These are phyloP conservation scores for Zymoseptoria pseudotritici DNA, from an alignment of 2,329 filamentous ascomycete species.

Conservation along the genomic window DNA sequence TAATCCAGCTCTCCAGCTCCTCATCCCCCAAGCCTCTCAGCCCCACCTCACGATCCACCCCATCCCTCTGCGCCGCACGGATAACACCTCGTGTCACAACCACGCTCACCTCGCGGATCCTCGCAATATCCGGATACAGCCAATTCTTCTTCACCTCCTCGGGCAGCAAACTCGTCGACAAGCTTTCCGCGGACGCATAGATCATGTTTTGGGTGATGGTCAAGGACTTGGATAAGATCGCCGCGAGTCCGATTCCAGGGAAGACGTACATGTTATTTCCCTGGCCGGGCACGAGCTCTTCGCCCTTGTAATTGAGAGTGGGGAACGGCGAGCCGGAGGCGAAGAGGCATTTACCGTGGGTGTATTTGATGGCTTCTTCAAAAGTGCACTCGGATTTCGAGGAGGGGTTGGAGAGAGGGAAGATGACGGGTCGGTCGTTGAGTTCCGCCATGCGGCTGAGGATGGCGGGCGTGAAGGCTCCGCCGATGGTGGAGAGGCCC, in stretches of 20 bases:
- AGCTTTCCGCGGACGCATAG: conserved; percentile 79
- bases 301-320: conserved; percentile 46
- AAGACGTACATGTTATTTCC: conserved; percentile 93
- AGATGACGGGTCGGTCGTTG: conserved; percentile 67
- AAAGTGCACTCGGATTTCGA: conserved; percentile 98
- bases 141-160: conserved; percentile 77
- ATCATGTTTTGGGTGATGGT: conserved; percentile 93
- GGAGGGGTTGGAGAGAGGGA: conserved; percentile 92
- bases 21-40: conserved; percentile 63
- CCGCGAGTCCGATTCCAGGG: conserved; percentile 88
- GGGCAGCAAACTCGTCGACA: conserved; percentile 68
- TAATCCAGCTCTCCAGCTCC: conserved; percentile 62
- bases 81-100: conserved; percentile 86
- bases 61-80: conserved; percentile 77
- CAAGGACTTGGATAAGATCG: conserved; percentile 82
- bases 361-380: conserved; percentile 85
- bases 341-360: conserved; percentile 84
- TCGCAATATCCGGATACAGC: conserved; percentile 80
- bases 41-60: conserved; percentile 45
- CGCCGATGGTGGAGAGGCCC: conserved; percentile 88
- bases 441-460: conserved; percentile 53
- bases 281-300: conserved; percentile 43
- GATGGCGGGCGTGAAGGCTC: conserved; percentile 84
- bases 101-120: conserved; percentile 84
- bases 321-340: conserved; percentile 92